Evolutionary conservation across 306 rosid genomes (phyloP).

Genomic region (Acacia crassicarpa): DNA sequence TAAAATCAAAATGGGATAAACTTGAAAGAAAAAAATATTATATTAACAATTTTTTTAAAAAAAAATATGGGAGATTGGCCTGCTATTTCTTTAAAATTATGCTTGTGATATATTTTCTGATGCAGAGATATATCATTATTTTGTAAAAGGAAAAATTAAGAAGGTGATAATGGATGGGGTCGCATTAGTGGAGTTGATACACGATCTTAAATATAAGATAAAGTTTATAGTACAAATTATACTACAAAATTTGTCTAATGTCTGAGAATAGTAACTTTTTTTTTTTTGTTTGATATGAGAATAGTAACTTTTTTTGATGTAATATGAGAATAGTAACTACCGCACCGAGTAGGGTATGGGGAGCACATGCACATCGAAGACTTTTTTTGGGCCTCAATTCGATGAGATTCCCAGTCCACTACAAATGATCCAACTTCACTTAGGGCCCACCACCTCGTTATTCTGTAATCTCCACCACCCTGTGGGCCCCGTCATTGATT

Average conservation of each 20-base stretch:
- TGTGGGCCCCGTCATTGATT: not conserved
- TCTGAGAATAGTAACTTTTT: too few species aligned
- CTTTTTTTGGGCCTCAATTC: not conserved
- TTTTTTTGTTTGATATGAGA: too few species aligned
- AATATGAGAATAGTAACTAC: not conserved
- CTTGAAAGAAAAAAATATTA: too few species aligned
- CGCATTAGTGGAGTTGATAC: not conserved
- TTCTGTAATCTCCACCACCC: not conserved
- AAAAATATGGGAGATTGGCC: not conserved
- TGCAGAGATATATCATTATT: too few species aligned
- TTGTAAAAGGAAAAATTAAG: too few species aligned
- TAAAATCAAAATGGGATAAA: too few species aligned
- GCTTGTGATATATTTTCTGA: not conserved
- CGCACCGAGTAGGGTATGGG: not conserved
- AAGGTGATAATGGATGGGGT: not conserved
- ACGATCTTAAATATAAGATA: too few species aligned
- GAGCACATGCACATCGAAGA: too few species aligned
- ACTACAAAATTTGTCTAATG: too few species aligned
- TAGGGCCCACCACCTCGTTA: slow-evolving; percentile 7
- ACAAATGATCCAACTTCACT: slow-evolving; percentile 1
- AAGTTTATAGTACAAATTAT: too few species aligned
- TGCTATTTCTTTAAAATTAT: not conserved
- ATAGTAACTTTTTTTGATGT: too few species aligned
- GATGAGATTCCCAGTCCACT: slow-evolving; percentile 20
- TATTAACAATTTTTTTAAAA: too few species aligned